These are phyloP conservation scores for Candida sojae DNA, from an alignment of 1,139 yeast species.

Conservation along the genomic window DNA sequence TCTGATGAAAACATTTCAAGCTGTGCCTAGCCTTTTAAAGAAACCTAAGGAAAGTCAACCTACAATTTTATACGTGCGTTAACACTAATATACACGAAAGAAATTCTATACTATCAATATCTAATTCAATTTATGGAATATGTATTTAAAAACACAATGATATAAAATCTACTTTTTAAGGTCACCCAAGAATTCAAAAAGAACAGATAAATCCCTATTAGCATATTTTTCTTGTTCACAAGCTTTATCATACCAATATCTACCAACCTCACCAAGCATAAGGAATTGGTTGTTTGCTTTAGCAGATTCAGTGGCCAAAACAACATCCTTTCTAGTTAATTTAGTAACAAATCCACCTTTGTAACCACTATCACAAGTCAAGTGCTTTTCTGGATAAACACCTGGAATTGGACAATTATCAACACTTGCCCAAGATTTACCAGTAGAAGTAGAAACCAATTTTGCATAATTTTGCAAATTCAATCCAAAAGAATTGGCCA, in stretches of 20 bases:
- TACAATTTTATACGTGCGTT: no score
- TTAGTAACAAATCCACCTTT: constrained; percentile 57
- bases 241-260: constrained; percentile 47
- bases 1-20: no score
- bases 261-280: constrained; percentile 43
- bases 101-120: no score
- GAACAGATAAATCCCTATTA: constrained; percentile 46
- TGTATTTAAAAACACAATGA: no score
- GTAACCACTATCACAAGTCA: constrained; percentile 53
- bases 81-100: no score
- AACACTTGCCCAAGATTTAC: constrained; percentile 62
- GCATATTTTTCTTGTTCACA: constrained; percentile 47
- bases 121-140: no score
- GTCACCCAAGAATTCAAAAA: constrained; percentile 47
- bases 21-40: no score
- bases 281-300: constrained; percentile 34
- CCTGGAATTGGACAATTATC: constrained; percentile 63
- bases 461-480: constrained; percentile 52
- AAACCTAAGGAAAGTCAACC: no score
- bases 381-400: constrained; percentile 41
- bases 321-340: constrained; percentile 58
- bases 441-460: constrained; percentile 59
- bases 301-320: constrained; percentile 55
- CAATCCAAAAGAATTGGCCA: constrained; percentile 57
- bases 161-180: constrained; percentile 13